phyloP scores from a whole-genome alignment of 345 rosid genomes.

The Citrus medica region DNA sequence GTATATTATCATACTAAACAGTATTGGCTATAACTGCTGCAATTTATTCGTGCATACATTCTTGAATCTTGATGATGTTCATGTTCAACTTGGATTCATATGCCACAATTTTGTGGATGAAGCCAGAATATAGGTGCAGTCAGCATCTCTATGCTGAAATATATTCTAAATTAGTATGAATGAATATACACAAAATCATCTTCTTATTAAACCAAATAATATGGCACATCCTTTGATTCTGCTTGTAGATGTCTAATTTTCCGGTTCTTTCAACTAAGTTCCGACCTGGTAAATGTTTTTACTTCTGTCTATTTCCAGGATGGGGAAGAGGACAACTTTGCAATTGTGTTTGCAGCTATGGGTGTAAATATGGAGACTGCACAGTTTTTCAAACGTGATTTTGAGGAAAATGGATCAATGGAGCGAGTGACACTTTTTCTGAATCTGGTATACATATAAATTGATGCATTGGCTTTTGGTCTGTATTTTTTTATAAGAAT shows the following conservation, averaged over 20 bases:
- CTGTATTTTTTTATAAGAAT: background rate
- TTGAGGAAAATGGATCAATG: slow-evolving; percentile 98
- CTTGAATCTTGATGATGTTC: background rate
- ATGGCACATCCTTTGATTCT: background rate
- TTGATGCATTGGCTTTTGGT: background rate
- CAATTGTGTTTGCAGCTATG: slow-evolving; percentile 98
- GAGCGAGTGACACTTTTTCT: slow-evolving; percentile 95
- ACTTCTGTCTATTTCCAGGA: slow-evolving; percentile 43
- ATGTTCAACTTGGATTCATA: background rate
- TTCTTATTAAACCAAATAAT: background rate
- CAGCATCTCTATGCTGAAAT: background rate
- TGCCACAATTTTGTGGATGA: background rate
- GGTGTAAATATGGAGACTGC: slow-evolving; percentile 99
- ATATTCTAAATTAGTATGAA: background rate
- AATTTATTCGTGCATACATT: background rate
- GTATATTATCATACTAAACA: slow-evolving; percentile 23
- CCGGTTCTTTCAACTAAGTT: background rate
- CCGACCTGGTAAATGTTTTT: background rate
- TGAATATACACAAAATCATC: background rate
- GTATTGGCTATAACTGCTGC: background rate
- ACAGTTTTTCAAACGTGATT: slow-evolving; percentile 96
- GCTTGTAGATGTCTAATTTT: background rate
- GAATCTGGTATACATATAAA: slow-evolving; percentile 54
- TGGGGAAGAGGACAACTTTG: slow-evolving; percentile 88
- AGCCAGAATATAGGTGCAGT: background rate